Evolutionary conservation across 1,284 basidiomycete genomes (phyloP).

Genomic region (Malassezia yamatoensis): DNA sequence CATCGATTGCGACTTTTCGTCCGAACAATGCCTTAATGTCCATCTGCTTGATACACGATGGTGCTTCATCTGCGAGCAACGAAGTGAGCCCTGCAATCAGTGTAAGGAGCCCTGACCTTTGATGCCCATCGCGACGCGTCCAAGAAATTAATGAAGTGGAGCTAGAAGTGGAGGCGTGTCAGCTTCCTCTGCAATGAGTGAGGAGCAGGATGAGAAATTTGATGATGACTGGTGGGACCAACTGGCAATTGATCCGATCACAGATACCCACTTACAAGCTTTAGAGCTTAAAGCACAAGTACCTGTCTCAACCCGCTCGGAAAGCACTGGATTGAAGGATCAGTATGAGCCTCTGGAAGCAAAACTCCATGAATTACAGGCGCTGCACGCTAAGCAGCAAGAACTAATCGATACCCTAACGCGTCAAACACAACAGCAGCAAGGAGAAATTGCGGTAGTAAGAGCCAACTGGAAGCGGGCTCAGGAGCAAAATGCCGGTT

Average conservation of each 20-base stretch:
- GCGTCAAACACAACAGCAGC: slow-evolving; percentile 24
- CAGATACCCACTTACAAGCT: slow-evolving; percentile 13
- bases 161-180: neutral
- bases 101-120: slow-evolving; percentile 12
- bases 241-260: slow-evolving; percentile 11
- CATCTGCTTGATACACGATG: slow-evolving; percentile 73
- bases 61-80: slow-evolving; percentile 74
- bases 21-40: slow-evolving; percentile 80
- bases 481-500: slow-evolving; percentile 25
- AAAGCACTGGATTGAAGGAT: neutral
- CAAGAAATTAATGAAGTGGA: neutral
- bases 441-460: slow-evolving; percentile 32
- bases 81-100: slow-evolving; percentile 63
- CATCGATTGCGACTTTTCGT: slow-evolving; percentile 95
- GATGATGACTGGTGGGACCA: slow-evolving; percentile 18
- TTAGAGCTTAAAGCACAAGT: slow-evolving; percentile 1
- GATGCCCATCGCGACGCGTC: slow-evolving; percentile 15
- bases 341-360: neutral
- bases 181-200: neutral
- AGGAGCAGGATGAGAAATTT: slow-evolving; percentile 5
- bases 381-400: slow-evolving; percentile 22
- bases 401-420: slow-evolving; percentile 23
- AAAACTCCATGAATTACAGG: slow-evolving; percentile 12
- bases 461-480: slow-evolving; percentile 28
- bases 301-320: no score